These are phyloP conservation scores for Betula pendula DNA, from an alignment of 306 rosid genomes.

Conservation along the genomic window DNA sequence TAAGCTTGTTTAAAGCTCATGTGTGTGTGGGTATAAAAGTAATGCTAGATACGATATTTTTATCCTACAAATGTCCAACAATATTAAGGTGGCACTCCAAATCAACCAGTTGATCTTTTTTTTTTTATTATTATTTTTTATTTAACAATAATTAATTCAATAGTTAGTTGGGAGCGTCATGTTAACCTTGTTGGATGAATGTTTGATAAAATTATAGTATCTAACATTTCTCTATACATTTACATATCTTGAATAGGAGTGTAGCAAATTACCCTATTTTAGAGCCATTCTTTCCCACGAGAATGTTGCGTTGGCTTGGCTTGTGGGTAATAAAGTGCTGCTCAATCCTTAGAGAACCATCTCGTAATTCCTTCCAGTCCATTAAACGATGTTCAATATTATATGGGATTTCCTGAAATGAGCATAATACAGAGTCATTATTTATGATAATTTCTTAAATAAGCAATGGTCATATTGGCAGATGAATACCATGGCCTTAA, in stretches of 20 bases:
- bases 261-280: slow-evolving; percentile 74
- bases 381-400: slow-evolving; percentile 77
- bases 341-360: slow-evolving; percentile 92
- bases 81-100: no score
- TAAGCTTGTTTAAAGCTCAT: no score
- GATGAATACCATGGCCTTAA: slow-evolving; percentile 1
- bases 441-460: slow-evolving; percentile 19
- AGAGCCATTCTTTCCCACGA: slow-evolving; percentile 87
- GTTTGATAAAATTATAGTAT: no score
- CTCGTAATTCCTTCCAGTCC: slow-evolving; percentile 90
- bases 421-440: slow-evolving; percentile 20
- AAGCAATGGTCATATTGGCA: slow-evolving; percentile 7
- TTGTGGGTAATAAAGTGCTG: slow-evolving; percentile 80
- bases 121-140: no score
- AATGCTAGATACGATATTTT: no score
- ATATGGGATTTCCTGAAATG: slow-evolving; percentile 85
- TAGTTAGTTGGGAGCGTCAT: no score
- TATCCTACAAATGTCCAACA: no score
- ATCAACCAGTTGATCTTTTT: no score
- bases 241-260: background rate
- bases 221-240: no score
- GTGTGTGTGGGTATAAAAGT: no score
- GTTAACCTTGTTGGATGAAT: no score
- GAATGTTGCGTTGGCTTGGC: slow-evolving; percentile 87
- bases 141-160: no score